Conservation (phyloP, 495 filamentous ascomycete species). For the Poronia punctata region DNA sequence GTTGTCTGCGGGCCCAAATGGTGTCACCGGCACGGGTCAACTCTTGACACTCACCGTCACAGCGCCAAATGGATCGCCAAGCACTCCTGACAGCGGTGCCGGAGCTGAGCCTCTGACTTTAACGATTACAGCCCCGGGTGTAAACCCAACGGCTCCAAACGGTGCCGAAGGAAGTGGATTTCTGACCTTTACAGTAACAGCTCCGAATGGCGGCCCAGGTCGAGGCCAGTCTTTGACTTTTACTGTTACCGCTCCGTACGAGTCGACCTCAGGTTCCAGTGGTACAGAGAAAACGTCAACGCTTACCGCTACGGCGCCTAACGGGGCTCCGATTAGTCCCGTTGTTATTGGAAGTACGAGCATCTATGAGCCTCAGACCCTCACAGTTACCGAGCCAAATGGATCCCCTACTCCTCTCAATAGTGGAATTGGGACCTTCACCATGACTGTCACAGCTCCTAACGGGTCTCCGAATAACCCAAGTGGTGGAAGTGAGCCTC, state of each 20-base stretch:
- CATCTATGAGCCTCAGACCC: slow-evolving; percentile 12
- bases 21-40: not conserved
- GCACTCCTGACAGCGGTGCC: slow-evolving; percentile 1
- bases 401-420: slow-evolving; percentile 10
- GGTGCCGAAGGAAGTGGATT: too few relatives aligned
- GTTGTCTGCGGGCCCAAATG: not conserved
- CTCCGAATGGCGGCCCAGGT: slow-evolving; percentile 4
- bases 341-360: too few relatives aligned
- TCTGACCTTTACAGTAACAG: not conserved
- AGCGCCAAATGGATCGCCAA: slow-evolving; percentile 8
- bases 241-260: slow-evolving; percentile 2
- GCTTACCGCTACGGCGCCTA: slow-evolving; percentile 14
- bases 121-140: too few relatives aligned
- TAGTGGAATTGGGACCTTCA: too few relatives aligned
- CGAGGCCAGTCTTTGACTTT: slow-evolving; percentile 1
- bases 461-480: slow-evolving; percentile 1
- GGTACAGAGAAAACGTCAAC: too few relatives aligned
- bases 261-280: too few relatives aligned
- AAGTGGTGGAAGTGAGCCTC: slow-evolving; percentile 2
- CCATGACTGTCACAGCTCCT: slow-evolving; percentile 9
- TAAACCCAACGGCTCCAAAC: too few relatives aligned
- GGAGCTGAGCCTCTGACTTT: slow-evolving; percentile 1
- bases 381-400: slow-evolving; percentile 13
- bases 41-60: slow-evolving; percentile 8
- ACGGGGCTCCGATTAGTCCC: slow-evolving; percentile 12